Evolutionary conservation across 768 basidiomycete genomes (phyloP), one percentile per base, ranked within the genome.

Genomic region (Harrya chromipes): DNA sequence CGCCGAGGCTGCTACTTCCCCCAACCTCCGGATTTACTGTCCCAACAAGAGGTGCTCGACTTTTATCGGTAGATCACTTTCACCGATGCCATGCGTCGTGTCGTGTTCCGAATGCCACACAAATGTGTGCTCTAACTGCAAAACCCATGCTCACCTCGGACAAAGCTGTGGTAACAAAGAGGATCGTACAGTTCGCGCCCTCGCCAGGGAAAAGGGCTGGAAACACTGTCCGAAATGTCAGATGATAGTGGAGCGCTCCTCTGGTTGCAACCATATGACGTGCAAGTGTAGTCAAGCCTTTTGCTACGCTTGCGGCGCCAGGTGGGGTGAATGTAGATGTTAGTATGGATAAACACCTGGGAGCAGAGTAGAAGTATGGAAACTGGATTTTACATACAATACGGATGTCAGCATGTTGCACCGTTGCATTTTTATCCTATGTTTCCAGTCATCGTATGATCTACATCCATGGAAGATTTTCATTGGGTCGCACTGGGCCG

Each of bases 141-240:
- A 77, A 58, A 65, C 70, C 17, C 36, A 27, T 0, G 67, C 68
- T 9, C 84, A 85, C 57, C 58, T 63, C 0, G 55, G 56, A 13
- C 57, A 66, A 39, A 56, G 54, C 4, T 84, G 83, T 42, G 55
- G 61, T 2, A 73, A 74, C n/a, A 76, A 77, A 50, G 60, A 62
- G 2, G 65, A 69, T 8, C 58, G 72, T 13, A 72, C 70, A 38
- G 66, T 83, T 19, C 70, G 64, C n/a, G 68, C 61, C 3, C 72
- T 88, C 12, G 83, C 81, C 0, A 59, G 59, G 5, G 47, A 68
- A 36, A 51, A 76, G 10, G 65, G 69, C 6, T 86, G 81, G 83
- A 79, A 83, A 58, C 82, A 77, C 0, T 86, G 83, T 57, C 84
- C 83, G 1, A 71, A 68, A 12, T 86, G 84, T 59, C 53, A 70